Base-by-base conservation (phyloP, 345 rosid species). In the Pugionium dolabratum region DNA sequence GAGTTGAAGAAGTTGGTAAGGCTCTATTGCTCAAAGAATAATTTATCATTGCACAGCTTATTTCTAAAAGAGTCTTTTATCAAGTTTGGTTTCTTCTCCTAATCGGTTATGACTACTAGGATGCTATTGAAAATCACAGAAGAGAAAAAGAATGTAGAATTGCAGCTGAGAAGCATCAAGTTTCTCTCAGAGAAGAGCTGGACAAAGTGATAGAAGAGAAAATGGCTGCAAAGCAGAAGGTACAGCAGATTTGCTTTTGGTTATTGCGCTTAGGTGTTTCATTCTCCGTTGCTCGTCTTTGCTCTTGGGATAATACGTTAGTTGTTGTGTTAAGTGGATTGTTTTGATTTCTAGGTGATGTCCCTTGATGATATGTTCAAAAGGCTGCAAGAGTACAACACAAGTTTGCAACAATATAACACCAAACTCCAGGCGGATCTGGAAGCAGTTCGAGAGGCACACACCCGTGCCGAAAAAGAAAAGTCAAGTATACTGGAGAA, bases 351-450 rank as follows among this genome's bases (percentile, higher is more conserved):
- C 18, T 79, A 90, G 99, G 84, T 77, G 39, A 62, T 48, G 18
- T 76, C 90, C 11, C 84, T 83, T 41, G 93, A 86, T 37, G 90
- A 85, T 59, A 83, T 76, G 79, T 82, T 82, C 80, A 94, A 86
- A 75, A 85, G 86, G 62, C 59, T 81, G 70, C 95, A 90, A 72
- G 97, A 86, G 73, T 94, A 94, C 74, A 85, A 90, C 75, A 74
- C 81, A 30, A 88, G 86, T 74, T 77, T 94, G 59, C 99, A 86
- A 48, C 96, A 85, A 67, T 88, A 86, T 73, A 94, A 85, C 64
- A 80, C 81, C 66, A 90, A 85, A 70, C 86, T 90, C 31, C 94
- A 84, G 49, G 75, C 75, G 49, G 93, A 94, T 36, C 77, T 86
- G 50, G 86, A 85, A 66, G 53, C 76, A 5, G 76, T 71, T 33